Evolutionary conservation across 169 alveolate species (phyloP).

Genomic region (Cryptosporidium ubiquitum): DNA sequence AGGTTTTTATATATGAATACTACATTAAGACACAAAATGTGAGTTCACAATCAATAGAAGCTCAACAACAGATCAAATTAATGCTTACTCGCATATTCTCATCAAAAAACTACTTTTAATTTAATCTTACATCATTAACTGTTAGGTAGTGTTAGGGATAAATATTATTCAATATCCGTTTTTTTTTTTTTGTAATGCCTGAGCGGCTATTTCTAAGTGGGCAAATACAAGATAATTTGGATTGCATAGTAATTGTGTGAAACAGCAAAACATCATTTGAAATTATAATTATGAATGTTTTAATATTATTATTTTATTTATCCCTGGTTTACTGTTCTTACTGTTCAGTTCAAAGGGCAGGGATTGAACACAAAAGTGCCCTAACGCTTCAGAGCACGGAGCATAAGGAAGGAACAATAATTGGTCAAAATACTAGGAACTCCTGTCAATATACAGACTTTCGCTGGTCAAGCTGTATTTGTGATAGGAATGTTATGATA

Average conservation of each 20-base stretch:
- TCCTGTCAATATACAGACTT: constrained; percentile 59
- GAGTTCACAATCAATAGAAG: not conserved
- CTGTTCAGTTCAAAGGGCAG: constrained; percentile 57
- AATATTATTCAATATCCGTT: not conserved
- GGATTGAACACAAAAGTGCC: not conserved
- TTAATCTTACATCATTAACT: not conserved
- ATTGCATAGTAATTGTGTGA: constrained; percentile 28
- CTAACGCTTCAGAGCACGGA: not conserved
- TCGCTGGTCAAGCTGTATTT: constrained; percentile 66
- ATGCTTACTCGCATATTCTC: constrained; percentile 3
- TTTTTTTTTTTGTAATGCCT: not conserved
- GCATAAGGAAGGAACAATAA: not conserved
- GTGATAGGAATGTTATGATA: constrained; percentile 37
- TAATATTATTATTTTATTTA: not conserved
- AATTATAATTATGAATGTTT: constrained; percentile 7
- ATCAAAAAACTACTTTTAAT: not conserved
- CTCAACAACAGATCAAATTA: constrained; percentile 3
- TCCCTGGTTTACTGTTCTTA: not conserved
- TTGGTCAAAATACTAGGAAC: not conserved
- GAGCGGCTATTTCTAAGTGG: constrained; percentile 64
- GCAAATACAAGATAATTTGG: constrained; percentile 20
- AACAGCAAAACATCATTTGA: not conserved
- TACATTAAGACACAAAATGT: not conserved
- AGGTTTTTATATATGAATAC: not conserved
- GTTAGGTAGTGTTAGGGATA: not conserved